Evolutionary conservation across 306 rosid species (phyloP), one percentile per base, ranked within the genome.

Genomic region (Cicer cuneatum): DNA sequence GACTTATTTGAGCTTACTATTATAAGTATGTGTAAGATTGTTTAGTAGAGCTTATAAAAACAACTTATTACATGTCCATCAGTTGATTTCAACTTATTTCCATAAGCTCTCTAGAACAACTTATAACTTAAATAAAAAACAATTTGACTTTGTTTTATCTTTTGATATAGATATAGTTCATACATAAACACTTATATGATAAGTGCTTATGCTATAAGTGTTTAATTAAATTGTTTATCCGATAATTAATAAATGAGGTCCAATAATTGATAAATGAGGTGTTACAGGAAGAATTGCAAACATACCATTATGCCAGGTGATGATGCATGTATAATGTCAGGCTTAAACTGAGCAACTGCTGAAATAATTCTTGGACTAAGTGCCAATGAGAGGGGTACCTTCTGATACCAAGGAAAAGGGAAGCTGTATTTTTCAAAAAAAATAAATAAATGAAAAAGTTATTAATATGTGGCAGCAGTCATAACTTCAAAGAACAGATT

Each of bases 311-410:
- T 81, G 45, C 84, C 84, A 1, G 84, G 84, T 1, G 84, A 81
- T 43, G 84, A 75, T 13, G 81, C 84, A 43, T 81, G 84, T 42
- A 81, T 81, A 42, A 81, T 81, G 63, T 81, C 84, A n/a, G 84
- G 84, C 81, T 81, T 81, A 75, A 81, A 81, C 67, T 81, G 62
- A 2, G 84, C 80, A 43, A 81, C 84, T 0, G 84, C 84, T 43
- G 84, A 81, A 51, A 81, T 81, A 52, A 81, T 81, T 75, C 84
- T 81, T 75, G 84, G 84, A 62, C 84, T 81, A 69, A 81, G 84
- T 43, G 84, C 84, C 77, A 81, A 69, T 33, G 84, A 81, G 47
- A 81, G 77, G 39, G 81, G 81, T 18, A 81, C 84, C 40, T 81
- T 81, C 53, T 81, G 84, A 81, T 81, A 81, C 84, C 84, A 81